phyloP scores from a whole-genome alignment of 345 rosid species.

The Rhodamnia rubescens region DNA sequence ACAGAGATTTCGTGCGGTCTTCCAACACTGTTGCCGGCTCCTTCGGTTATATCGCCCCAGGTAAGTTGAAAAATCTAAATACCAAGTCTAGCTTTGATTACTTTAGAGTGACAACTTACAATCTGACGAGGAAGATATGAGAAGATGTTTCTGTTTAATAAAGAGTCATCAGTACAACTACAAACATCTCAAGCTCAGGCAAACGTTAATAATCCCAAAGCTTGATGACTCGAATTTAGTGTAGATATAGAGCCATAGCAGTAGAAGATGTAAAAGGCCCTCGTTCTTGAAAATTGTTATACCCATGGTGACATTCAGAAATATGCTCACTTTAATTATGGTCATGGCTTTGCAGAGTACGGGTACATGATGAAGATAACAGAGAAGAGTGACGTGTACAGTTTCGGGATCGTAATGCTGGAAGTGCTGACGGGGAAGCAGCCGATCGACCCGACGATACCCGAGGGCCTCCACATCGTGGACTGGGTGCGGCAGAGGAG shows the following conservation, averaged over 20 bases:
- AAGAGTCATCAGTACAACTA: background rate
- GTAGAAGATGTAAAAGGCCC: background rate
- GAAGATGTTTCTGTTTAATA: background rate
- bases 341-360: constrained; percentile 37
- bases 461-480: constrained; percentile 60
- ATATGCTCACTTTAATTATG: too few species aligned
- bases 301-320: background rate
- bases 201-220: background rate
- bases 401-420: constrained; percentile 81
- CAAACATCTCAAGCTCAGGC: background rate
- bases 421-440: constrained; percentile 81
- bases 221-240: background rate
- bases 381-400: constrained; percentile 80
- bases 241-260: background rate
- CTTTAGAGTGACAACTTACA: background rate
- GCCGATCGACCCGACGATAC: constrained; percentile 84
- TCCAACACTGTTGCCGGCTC: constrained; percentile 91
- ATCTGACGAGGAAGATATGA: background rate
- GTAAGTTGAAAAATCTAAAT: constrained; percentile 14
- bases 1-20: constrained; percentile 63
- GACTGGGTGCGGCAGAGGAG: constrained; percentile 58
- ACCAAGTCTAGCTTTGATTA: background rate
- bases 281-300: background rate
- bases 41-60: constrained; percentile 95
- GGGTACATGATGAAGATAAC: constrained; percentile 88